These are phyloP conservation scores for Kregervanrija pseudodelftensis DNA, from an alignment of 805 yeast genomes.

Conservation along the genomic window DNA sequence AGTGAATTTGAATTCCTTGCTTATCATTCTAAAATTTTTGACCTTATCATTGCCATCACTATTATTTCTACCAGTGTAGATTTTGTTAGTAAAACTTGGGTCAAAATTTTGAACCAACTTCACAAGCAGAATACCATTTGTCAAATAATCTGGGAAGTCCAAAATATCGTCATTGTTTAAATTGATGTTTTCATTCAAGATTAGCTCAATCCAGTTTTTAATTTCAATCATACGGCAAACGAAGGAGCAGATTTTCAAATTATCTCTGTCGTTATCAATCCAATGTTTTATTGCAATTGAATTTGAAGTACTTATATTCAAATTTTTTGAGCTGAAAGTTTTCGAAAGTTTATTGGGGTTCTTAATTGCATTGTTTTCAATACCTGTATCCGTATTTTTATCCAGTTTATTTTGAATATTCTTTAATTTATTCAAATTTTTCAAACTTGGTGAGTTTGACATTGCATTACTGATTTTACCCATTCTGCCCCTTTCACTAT, in stretches of 20 bases:
- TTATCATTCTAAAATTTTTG: constrained; percentile 24
- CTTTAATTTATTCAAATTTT: constrained; percentile 26
- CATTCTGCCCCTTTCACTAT: constrained; percentile 25
- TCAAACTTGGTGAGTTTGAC: constrained; percentile 31
- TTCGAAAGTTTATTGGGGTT: neutral
- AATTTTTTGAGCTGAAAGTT: constrained; percentile 6
- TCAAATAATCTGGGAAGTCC: constrained; percentile 52
- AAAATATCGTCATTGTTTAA: constrained; percentile 33
- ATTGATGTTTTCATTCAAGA: constrained; percentile 20
- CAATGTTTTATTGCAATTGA: constrained; percentile 12
- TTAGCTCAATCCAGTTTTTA: constrained; percentile 41
- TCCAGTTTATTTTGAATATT: constrained; percentile 23
- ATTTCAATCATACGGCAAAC: constrained; percentile 47
- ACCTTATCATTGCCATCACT: constrained; percentile 11
- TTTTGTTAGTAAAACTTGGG: constrained; percentile 51
- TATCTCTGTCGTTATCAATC: constrained; percentile 26
- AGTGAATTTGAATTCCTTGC: constrained; percentile 78
- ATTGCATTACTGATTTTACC: constrained; percentile 27
- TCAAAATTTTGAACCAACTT: constrained; percentile 65
- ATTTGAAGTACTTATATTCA: constrained; percentile 3
- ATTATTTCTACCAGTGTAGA: constrained; percentile 39
- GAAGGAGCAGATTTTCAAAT: constrained; percentile 34
- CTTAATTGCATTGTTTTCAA: neutral
- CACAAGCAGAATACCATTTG: constrained; percentile 84
- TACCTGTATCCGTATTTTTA: neutral